Percentiles rank a stretch among this genome's conserved stretches.
Conservation (phyloP, 208 protist species). For the Crithidia mellificae region DNA sequence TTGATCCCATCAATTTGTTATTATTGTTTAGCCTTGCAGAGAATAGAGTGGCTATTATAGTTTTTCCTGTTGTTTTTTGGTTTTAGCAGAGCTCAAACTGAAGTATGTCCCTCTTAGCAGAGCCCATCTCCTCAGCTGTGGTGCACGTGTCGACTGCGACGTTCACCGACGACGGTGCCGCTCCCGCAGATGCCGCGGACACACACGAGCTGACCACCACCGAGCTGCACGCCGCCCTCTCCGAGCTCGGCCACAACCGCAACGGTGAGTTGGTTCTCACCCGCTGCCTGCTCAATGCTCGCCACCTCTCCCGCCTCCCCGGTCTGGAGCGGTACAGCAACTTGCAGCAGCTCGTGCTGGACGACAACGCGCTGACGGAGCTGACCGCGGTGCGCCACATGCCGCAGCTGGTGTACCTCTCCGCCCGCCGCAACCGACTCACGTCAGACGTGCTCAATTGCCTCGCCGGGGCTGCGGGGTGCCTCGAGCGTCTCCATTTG, state of each 20-base stretch:
- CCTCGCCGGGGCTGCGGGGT: conserved; percentile 35
- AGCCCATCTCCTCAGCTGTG: background rate
- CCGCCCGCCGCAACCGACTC: conserved; percentile 61
- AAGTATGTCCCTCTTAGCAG: background rate
- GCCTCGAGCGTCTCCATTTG: conserved; percentile 66
- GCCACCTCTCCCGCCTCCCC: conserved; percentile 40
- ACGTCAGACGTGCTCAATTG: conserved; percentile 51
- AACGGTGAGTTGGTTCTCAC: conserved; percentile 66
- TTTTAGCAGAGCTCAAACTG: too few relatives aligned
- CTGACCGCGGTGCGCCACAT: conserved; percentile 55
- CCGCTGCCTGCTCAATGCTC: conserved; percentile 31
- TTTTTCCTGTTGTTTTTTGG: too few relatives aligned
- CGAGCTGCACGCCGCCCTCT: conserved; percentile 35
- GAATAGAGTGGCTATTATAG: too few relatives aligned
- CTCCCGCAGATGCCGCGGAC: background rate
- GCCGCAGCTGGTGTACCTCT: conserved; percentile 62
- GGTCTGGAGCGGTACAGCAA: conserved; percentile 49
- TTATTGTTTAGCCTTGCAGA: too few relatives aligned
- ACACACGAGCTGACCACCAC: conserved; percentile 13
- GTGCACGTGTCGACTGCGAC: background rate
- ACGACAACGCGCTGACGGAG: conserved; percentile 64
- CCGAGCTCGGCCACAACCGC: conserved; percentile 58
- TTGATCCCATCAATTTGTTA: too few relatives aligned
- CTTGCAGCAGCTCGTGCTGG: conserved; percentile 66
- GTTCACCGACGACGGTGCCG: background rate